Evolutionary conservation across 345 rosid species (phyloP), one percentile per base, ranked within the genome.

Genomic region (Corymbia maculata): DNA sequence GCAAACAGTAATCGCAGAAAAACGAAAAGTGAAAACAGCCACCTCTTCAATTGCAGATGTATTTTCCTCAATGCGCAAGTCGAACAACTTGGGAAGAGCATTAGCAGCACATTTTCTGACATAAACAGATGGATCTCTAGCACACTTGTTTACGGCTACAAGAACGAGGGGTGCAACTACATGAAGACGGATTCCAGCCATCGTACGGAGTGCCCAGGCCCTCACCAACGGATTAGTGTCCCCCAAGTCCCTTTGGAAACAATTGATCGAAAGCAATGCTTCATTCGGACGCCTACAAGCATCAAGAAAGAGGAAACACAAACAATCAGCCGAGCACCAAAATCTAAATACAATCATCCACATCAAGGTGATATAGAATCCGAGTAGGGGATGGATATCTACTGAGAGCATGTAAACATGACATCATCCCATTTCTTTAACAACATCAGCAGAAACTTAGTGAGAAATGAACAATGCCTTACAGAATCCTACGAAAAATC

Each of bases 131-230:
- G 98, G 98, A 93, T 98, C 99, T 87, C 96, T 95, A 14, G 97
- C 98, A 89, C 98, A 95, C 92, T 97, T 98, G 79, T 95, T 87
- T 59, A 95, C 97, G 51, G 99, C 99, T 84, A 94, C 95, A 66
- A 97, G 92, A 88, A 96, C 98, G 90, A 98, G 91, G 88, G 99
- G 96, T 86, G 99, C 97, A 90, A 98, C 93, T 22, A 93, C 95
- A 89, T 96, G 99, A 86, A 98, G 90, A 57, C 97, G 97, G 85
- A 98, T 97, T 52, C 99, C 99, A 2, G 99, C 98, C 99, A 98
- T 96, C 9, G 98, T 93, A 86, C 99, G 99, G 87, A 98, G 97
- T 68, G 99, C 99, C 95, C 99, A 96, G 57, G 99, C 99, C 89
- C 99, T 94, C 89, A 98, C 98, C 90, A 98, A 90, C 3, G 99